phyloP scores from a whole-genome alignment of 1,139 yeast species.

The Blastobotrys raffinosifermentans region DNA sequence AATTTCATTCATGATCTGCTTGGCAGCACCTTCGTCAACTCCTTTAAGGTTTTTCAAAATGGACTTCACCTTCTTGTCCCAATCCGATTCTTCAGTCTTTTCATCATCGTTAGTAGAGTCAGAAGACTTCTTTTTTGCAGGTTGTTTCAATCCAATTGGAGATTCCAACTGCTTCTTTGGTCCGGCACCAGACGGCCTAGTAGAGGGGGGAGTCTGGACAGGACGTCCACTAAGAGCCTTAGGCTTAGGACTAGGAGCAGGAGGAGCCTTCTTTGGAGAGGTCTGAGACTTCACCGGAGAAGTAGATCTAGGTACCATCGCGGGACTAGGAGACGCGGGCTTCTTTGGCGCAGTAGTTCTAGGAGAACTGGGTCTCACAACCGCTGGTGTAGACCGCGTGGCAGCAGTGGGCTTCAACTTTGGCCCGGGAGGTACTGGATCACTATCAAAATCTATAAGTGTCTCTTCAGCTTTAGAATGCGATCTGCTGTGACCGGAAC shows the following conservation, averaged over 20 bases:
- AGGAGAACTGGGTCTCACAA: no score
- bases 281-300: neutral
- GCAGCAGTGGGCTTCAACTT: constrained; percentile 1
- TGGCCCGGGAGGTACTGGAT: neutral
- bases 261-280: neutral
- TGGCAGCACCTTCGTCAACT: constrained; percentile 64
- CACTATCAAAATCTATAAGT: constrained; percentile 6
- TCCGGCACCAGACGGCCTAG: neutral
- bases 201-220: no score
- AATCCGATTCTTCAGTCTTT: constrained; percentile 13
- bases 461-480: neutral
- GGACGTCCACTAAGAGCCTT: no score
- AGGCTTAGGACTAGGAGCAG: neutral
- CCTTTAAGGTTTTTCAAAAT: constrained; percentile 35
- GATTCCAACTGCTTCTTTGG: neutral
- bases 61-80: constrained; percentile 26
- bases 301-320: constrained; percentile 1
- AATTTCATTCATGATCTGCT: constrained; percentile 83
- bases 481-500: constrained; percentile 2
- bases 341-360: no score
- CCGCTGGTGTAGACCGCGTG: no score
- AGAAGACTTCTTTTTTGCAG: neutral
- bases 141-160: neutral
- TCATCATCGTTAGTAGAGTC: neutral
- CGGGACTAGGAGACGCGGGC: no score